phyloP scores from a whole-genome alignment of 1,139 yeast species.

The Yamadazyma jaroonii region DNA sequence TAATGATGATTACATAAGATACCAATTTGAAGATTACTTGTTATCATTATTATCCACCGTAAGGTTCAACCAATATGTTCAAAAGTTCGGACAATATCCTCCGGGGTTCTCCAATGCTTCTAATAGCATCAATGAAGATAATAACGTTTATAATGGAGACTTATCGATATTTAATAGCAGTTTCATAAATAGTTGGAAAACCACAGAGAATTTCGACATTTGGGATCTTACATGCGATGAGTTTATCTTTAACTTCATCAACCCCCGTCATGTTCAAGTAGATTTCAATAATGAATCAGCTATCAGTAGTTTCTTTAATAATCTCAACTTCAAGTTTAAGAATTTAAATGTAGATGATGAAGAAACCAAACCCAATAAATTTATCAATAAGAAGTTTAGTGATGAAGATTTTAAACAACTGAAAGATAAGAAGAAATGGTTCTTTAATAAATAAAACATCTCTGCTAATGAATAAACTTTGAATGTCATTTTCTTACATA shows the following conservation, averaged over 20 bases:
- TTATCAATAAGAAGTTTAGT: slow-evolving; percentile 7
- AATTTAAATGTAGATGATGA: slow-evolving; percentile 9
- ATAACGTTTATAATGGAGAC: slow-evolving; percentile 26
- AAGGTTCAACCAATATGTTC: slow-evolving; percentile 63
- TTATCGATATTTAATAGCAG: slow-evolving; percentile 43
- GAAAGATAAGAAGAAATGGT: slow-evolving; percentile 10
- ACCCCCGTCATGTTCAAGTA: slow-evolving; percentile 62
- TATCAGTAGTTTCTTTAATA: slow-evolving; percentile 23
- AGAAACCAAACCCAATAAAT: slow-evolving; percentile 14
- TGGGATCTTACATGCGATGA: slow-evolving; percentile 80
- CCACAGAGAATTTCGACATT: slow-evolving; percentile 63
- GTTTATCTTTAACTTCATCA: slow-evolving; percentile 82
- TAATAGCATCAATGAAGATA: slow-evolving; percentile 15
- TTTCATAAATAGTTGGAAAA: slow-evolving; percentile 65
- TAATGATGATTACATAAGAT: slow-evolving; percentile 84
- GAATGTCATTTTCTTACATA: no score
- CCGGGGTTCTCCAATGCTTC: slow-evolving; percentile 34
- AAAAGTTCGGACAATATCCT: slow-evolving; percentile 39
- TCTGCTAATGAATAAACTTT: no score
- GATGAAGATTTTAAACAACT: slow-evolving; percentile 5
- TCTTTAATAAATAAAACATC: slow-evolving; percentile 11
- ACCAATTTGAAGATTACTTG: slow-evolving; percentile 86
- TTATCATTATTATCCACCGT: slow-evolving; percentile 71
- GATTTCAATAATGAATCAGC: slow-evolving; percentile 13
- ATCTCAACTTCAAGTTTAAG: slow-evolving; percentile 17